Conservation (phyloP, 2,329 filamentous ascomycete genomes). For the Apiospora hydei region DNA sequence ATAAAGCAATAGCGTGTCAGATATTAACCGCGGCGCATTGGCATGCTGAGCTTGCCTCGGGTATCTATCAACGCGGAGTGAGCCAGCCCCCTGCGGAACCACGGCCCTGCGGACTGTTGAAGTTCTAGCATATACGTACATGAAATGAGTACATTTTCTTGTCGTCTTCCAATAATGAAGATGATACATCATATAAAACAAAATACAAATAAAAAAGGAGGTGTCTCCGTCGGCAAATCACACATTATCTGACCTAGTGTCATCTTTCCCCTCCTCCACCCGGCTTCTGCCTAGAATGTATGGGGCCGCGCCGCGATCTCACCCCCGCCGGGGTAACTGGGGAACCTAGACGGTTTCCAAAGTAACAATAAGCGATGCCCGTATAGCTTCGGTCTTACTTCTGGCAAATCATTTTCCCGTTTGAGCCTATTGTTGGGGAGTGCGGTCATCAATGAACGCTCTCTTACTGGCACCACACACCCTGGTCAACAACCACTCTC, state of each 20-base stretch:
- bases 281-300: constrained; percentile 19
- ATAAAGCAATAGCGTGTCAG: constrained; percentile 4
- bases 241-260: background rate
- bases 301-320: background rate
- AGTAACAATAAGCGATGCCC: background rate
- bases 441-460: too few relatives aligned
- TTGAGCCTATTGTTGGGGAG: background rate
- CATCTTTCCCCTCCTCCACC: constrained; percentile 9
- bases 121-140: background rate
- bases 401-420: background rate
- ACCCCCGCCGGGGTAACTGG: background rate
- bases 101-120: background rate
- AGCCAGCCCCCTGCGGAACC: background rate
- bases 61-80: background rate
- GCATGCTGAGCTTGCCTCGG: background rate
- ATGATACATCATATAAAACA: background rate
- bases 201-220: background rate
- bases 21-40: background rate
- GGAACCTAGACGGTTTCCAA: background rate
- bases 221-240: background rate
- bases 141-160: background rate
- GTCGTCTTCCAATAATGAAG: background rate
- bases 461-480: background rate
- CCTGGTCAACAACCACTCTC: background rate
- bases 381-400: background rate